Evolutionary conservation across 2,329 filamentous ascomycete genomes (phyloP), one percentile per base, ranked within the genome.

Genomic region (Alternaria infectoria): DNA sequence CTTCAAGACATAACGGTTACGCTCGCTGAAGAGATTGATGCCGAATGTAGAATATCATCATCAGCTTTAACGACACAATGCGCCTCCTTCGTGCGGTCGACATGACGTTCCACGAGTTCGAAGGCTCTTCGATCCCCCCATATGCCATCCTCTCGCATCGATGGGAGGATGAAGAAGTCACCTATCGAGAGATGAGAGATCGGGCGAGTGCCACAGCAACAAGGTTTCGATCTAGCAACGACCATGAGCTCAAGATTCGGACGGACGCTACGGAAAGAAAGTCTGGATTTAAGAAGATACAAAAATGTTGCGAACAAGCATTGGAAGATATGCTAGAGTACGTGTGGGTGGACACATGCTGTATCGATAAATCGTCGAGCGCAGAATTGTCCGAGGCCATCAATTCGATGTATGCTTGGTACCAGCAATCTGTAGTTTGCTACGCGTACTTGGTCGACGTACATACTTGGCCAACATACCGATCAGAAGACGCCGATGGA

Each of bases 141-240:
- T 32, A 47, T 21, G 28, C 28, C 2, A 40, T 49, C 5, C 21
- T 57, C 0, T 40, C 21, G 6, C 44, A 49, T 11, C 44, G 44
- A 3, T 26, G 54, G 54, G 28, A 57, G 3, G 19, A 21, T 3
- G 54, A 57, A 13, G 44, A 49, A 6, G 21, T 57, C 13, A 26
- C 2, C 3, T 57, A 49, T 10, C 54, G 21, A 8, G 26, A 36
- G 6, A 21, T 51, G 7, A 45, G 8, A 6, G 5, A 26, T 8
- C 25, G 23, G 4, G 43, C 23, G 11, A 2, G 5, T 3, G 7
- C 10, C 15, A 44, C 5, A 1, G 8, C 7, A 15, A 26, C 2
- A 5, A 7, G 26, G 2, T 1, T 23, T 12, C 10, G 23, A 8
- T 44, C 3, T 5, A n/a, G 0, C 0, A 28, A 21, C 2, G 6